phyloP scores from a whole-genome alignment of 805 yeast genomes.

The Wickerhamiella brachini region DNA sequence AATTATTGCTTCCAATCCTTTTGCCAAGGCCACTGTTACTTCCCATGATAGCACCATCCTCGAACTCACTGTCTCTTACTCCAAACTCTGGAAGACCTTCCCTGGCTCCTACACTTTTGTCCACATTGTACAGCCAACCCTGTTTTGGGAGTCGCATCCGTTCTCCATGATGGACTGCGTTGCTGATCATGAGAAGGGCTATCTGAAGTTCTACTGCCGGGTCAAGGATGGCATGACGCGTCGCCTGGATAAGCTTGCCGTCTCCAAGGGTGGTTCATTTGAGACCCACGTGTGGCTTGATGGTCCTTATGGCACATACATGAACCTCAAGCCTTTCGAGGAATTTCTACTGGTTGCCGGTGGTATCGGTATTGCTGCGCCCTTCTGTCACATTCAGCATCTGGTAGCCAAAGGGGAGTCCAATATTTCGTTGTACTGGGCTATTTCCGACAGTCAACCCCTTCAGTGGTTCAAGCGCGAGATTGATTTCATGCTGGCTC shows the following conservation, averaged over 20 bases:
- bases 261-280: conserved; percentile 20
- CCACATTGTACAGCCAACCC: conserved; percentile 25
- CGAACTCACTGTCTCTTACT: conserved; percentile 23
- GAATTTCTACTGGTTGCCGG: conserved; percentile 36
- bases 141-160: conserved; percentile 60
- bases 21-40: conserved; percentile 13
- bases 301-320: conserved; percentile 46
- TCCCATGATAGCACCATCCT: conserved; percentile 7
- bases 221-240: conserved; percentile 43
- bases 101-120: conserved; percentile 49
- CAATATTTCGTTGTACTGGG: conserved; percentile 43
- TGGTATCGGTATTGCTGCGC: conserved; percentile 50
- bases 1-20: conserved; percentile 39
- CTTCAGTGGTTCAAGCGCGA: conserved; percentile 37
- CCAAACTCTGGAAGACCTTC: conserved; percentile 33
- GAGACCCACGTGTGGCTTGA: conserved; percentile 32
- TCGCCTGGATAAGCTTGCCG: conserved; percentile 25
- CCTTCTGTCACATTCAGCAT: conserved; percentile 31
- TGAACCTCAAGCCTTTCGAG: conserved; percentile 28
- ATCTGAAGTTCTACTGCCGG: conserved; percentile 14
- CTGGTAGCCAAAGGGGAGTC: conserved; percentile 21
- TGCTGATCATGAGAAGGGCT: conserved; percentile 6
- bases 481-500: conserved; percentile 21
- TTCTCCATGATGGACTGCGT: conserved; percentile 31
- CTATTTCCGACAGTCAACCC: conserved; percentile 38